Percentiles rank a stretch among this genome's conserved stretches.
Conservation (phyloP, 768 basidiomycete species). For the Pleurotus djamor region DNA sequence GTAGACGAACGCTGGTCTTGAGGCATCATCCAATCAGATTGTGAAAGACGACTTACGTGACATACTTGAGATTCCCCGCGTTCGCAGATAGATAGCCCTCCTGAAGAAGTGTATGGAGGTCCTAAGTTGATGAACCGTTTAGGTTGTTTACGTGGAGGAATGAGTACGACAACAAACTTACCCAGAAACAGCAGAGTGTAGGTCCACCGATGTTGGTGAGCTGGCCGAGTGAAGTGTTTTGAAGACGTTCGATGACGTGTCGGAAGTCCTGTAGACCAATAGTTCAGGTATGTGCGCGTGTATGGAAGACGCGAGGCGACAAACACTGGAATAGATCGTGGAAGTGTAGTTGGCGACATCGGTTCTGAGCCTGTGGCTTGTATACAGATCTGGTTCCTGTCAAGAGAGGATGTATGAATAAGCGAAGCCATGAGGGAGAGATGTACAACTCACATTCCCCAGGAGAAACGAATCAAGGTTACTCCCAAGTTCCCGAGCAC, state of each 20-base stretch:
- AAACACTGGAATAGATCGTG: constrained; percentile 41
- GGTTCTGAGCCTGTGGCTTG: constrained; percentile 36
- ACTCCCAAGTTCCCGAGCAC: constrained; percentile 32
- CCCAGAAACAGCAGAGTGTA: constrained; percentile 52
- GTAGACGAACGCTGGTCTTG: too few species aligned
- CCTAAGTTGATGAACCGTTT: constrained; percentile 16
- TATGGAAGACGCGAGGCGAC: constrained; percentile 8
- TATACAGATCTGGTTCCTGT: constrained; percentile 68
- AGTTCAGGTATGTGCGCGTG: not conserved
- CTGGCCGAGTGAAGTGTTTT: constrained; percentile 34
- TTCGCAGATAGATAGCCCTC: constrained; percentile 38
- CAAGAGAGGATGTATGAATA: not conserved
- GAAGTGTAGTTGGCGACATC: constrained; percentile 43
- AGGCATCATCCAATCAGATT: too few species aligned
- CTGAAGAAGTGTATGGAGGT: constrained; percentile 38
- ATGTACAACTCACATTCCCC: constrained; percentile 38
- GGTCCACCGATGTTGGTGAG: constrained; percentile 44
- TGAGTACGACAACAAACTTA: constrained; percentile 22
- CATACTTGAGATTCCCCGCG: constrained; percentile 40
- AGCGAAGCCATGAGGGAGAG: not conserved
- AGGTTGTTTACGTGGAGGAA: too few species aligned
- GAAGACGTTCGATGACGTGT: constrained; percentile 29
- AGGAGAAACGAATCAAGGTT: constrained; percentile 43
- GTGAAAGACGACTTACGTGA: constrained; percentile 39
- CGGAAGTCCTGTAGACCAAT: constrained; percentile 41